Evolutionary conservation across 2,329 filamentous ascomycete genomes (phyloP), one percentile per base, ranked within the genome.

Genomic region (Amylocarpus encephaloides): DNA sequence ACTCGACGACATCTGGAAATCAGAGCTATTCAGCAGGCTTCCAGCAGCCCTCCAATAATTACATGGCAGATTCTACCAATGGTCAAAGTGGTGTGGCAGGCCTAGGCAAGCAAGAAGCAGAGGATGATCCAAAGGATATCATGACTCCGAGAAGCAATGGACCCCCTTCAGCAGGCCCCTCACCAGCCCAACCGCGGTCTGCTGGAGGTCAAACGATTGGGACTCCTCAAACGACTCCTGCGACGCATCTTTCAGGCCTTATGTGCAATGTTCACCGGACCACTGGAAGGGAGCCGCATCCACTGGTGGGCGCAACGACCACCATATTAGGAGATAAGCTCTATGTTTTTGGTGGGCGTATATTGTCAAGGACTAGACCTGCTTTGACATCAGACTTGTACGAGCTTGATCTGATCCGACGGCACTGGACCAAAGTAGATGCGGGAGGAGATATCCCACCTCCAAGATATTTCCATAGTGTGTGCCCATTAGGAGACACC

Each of bases 401-500:
- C 68, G 92, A 97, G 67, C 73, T 98, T 49, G 92, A 98, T 67
- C 76, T 98, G 41, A 87, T 96, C 55, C 80, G 85, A 48, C 80
- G 93, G 51, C 90, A 97, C 69, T 98, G 93, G 93, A 89, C 85
- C 11, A 96, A 91, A 66, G 68, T 97, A 19, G 88, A 95, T 47
- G 83, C 88, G 0, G 78, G 75, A 26, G 93, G 93, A 40, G 90
- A 97, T 62, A 73, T 94, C 34, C 93, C 93, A 1, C 86, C 90
- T 1, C 89, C 93, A 7, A 81, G 93, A 54, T 98, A 98, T 67
- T 98, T 98, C 59, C 93, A 98, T 72, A 97, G 90, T 57, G 87
- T 97, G 67, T 98, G 93, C 67, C 80, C 88, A 1, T 72, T 98
- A 2, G 93, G 93, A 18, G 93, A 97, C 66, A 92, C 89, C 2